phyloP scores from a whole-genome alignment of 2,329 filamentous ascomycete species.

The Penicillium sp. region DNA sequence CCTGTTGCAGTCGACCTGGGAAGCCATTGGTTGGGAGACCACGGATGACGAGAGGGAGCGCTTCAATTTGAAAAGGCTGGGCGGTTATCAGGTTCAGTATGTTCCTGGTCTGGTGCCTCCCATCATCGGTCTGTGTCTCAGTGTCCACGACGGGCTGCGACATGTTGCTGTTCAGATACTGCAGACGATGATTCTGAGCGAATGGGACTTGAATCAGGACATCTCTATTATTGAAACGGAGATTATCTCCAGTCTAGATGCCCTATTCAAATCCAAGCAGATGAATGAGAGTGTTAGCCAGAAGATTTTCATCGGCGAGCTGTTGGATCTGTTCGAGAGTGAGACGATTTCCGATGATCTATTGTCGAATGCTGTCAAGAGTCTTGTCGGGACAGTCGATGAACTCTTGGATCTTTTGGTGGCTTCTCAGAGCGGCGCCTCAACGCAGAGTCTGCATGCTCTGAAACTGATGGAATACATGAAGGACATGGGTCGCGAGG shows the following conservation, averaged over 20 bases:
- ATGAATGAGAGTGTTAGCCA: slow-evolving; percentile 86
- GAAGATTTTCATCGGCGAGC: slow-evolving; percentile 85
- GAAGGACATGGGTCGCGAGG: slow-evolving; percentile 93
- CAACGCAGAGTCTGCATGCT: slow-evolving; percentile 81
- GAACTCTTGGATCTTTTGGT: slow-evolving; percentile 88
- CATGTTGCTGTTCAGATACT: slow-evolving; percentile 88
- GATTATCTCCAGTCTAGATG: slow-evolving; percentile 90
- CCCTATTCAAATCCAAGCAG: slow-evolving; percentile 82
- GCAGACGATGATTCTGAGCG: slow-evolving; percentile 97
- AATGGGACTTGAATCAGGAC: slow-evolving; percentile 95
- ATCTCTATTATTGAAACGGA: slow-evolving; percentile 88
- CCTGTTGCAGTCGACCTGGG: slow-evolving; percentile 80
- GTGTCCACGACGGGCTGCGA: slow-evolving; percentile 87
- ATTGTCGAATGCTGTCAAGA: slow-evolving; percentile 71
- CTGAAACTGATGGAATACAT: slow-evolving; percentile 93
- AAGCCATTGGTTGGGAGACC: slow-evolving; percentile 95
- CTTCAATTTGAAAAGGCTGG: slow-evolving; percentile 79
- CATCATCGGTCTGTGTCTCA: slow-evolving; percentile 90
- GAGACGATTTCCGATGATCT: slow-evolving; percentile 68
- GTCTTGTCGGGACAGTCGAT: slow-evolving; percentile 79
- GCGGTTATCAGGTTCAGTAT: slow-evolving; percentile 97
- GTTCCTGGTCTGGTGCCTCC: slow-evolving; percentile 87
- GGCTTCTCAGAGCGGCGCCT: slow-evolving; percentile 74
- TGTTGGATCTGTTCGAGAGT: slow-evolving; percentile 75
- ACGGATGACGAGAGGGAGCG: slow-evolving; percentile 71